Conservation (phyloP, 305 asterid genomes). For the Withania somnifera region DNA sequence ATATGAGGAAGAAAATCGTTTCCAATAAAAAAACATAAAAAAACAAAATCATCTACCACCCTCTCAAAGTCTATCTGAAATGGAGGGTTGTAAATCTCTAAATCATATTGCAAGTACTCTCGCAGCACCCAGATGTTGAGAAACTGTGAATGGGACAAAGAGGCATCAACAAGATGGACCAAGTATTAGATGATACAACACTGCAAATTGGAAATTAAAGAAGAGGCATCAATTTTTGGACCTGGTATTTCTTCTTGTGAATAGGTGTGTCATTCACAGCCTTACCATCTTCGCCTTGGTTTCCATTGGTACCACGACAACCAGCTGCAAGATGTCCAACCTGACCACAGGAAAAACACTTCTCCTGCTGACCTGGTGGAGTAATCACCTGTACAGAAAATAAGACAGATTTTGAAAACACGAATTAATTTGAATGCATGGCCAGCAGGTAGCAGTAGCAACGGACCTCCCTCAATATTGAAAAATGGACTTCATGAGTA, state of each 20-base stretch:
- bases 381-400: constrained; percentile 46
- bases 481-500: constrained; percentile 93
- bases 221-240: constrained; percentile 17
- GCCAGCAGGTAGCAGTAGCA: constrained; percentile 5
- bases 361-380: constrained; percentile 80
- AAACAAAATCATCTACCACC: constrained; percentile 96
- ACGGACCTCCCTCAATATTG: constrained; percentile 93
- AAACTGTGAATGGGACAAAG: constrained; percentile 42
- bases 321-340: constrained; percentile 87
- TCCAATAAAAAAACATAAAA: constrained; percentile 93
- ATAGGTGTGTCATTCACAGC: constrained; percentile 49
- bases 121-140: constrained; percentile 89
- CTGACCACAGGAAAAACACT: constrained; percentile 86
- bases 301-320: constrained; percentile 43
- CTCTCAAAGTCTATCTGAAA: constrained; percentile 75
- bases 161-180: constrained; percentile 19
- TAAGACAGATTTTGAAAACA: background rate
- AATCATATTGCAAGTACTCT: constrained; percentile 83
- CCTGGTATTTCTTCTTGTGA: constrained; percentile 92
- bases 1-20: constrained; percentile 99
- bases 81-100: constrained; percentile 66
- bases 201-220: constrained; percentile 9
- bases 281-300: constrained; percentile 33
- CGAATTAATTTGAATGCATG: background rate
- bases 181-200: constrained; percentile 3